Percentiles rank a stretch among this genome's conserved stretches.
phyloP scores from a whole-genome alignment of 305 asterid genomes.

The Solanum chacoense region DNA sequence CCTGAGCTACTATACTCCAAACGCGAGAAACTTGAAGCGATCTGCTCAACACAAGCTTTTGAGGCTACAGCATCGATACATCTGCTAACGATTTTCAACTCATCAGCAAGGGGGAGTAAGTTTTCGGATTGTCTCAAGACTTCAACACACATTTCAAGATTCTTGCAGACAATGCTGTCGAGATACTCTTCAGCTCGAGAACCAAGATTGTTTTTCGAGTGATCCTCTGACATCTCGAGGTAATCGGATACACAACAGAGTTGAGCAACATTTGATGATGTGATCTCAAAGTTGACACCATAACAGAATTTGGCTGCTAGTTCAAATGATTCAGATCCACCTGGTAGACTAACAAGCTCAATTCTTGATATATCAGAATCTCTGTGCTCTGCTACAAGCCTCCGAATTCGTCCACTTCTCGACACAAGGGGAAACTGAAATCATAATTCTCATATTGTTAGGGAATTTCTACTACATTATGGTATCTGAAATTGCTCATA shows the following conservation, averaged over 20 bases:
- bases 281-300: slow-evolving; percentile 78
- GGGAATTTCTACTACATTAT: not conserved
- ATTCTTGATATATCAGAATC: slow-evolving; percentile 50
- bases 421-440: slow-evolving; percentile 91
- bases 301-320: slow-evolving; percentile 81
- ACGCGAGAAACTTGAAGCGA: slow-evolving; percentile 78
- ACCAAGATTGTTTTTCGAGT: slow-evolving; percentile 48
- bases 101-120: slow-evolving; percentile 77
- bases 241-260: slow-evolving; percentile 58
- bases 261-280: slow-evolving; percentile 57
- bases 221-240: slow-evolving; percentile 82
- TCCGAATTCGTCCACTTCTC: slow-evolving; percentile 76
- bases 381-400: slow-evolving; percentile 64
- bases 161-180: slow-evolving; percentile 48
- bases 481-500: not conserved
- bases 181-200: slow-evolving; percentile 66
- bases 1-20: slow-evolving; percentile 89
- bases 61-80: slow-evolving; percentile 87
- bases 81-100: slow-evolving; percentile 37
- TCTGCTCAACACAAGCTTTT: slow-evolving; percentile 76
- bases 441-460: not conserved
- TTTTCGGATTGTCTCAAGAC: slow-evolving; percentile 69
- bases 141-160: slow-evolving; percentile 67
- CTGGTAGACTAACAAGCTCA: slow-evolving; percentile 65
- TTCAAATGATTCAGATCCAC: slow-evolving; percentile 67